A percentile compares a stretch with the other conserved stretches of the same genome.
Conservation (phyloP, 176 grass and related monocot species). For the Eremochloa ophiuroides region DNA sequence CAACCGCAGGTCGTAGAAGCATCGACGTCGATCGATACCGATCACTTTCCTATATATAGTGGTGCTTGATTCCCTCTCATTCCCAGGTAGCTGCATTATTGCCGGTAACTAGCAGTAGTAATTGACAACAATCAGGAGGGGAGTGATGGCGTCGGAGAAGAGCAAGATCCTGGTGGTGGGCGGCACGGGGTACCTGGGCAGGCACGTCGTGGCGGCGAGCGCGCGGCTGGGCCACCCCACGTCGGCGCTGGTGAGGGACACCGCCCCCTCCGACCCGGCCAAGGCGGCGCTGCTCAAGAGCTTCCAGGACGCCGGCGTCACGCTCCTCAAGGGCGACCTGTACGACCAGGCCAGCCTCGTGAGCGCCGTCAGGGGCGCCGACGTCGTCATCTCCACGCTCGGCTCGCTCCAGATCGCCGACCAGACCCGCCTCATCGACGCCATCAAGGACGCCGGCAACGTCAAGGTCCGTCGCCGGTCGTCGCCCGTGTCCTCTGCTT, state of each 20-base stretch:
- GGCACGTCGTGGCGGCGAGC: conserved; percentile 49
- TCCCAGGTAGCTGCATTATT: too few relatives aligned
- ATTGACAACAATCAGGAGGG: too few relatives aligned
- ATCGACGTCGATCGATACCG: too few relatives aligned
- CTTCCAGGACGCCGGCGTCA: conserved; percentile 53
- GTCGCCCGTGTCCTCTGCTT: too few relatives aligned
- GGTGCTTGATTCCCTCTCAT: too few relatives aligned
- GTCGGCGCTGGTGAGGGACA: conserved; percentile 41
- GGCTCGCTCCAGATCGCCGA: conserved; percentile 34
- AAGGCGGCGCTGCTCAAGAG: conserved; percentile 48
- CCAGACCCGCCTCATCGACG: conserved; percentile 49
- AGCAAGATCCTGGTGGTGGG: conserved; percentile 60
- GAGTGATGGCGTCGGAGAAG: conserved; percentile 40
- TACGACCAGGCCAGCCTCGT: conserved; percentile 51
- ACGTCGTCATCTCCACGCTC: conserved; percentile 61
- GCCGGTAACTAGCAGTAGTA: too few relatives aligned
- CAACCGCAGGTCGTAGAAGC: too few relatives aligned
- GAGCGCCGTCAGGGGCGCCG: conserved; percentile 33
- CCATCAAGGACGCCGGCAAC: conserved; percentile 66
- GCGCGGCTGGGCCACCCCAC: conserved; percentile 51
- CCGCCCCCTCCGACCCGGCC: conserved; percentile 31
- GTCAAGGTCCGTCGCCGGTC: too few relatives aligned
- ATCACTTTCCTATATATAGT: too few relatives aligned
- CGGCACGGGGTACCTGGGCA: conserved; percentile 47
- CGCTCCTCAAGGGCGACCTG: conserved; percentile 55